Evolutionary conservation across 2,329 filamentous ascomycete genomes (phyloP), one percentile per base, ranked within the genome.

Genomic region (Byssoonygena ceratinophila): DNA sequence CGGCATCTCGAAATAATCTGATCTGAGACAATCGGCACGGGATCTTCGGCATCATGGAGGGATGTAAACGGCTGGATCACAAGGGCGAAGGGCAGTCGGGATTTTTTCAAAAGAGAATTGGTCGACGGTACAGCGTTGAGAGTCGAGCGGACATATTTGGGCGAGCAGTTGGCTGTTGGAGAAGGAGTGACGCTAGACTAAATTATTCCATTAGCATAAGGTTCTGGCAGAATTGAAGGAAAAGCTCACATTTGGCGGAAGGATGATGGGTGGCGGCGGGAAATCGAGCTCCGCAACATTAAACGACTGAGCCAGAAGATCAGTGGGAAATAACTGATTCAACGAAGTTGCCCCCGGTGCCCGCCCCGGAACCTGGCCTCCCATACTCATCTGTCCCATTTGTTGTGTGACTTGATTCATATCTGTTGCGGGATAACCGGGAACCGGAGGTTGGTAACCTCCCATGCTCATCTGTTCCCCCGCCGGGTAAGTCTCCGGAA

Each of bases 1-100:
- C 92, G 82, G 76, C 92, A 98, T 64, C 92, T 84, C 53, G 91
- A 94, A 67, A 98, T 98, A 59, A 97, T 87, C 71, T 97, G 92
- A 68, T 98, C 92, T 65, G 94, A 86, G 25, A 97, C 86, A 46
- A 98, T 82, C 5, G 91, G 92, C 1, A 98, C 82, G 22, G 82
- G 80, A 62, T 97, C 92, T 68, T 97, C 91, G 18, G 86, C 80
- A 67, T 98, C 92, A 66, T 96, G 91, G 27, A 98, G 81, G 23
- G 90, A 82, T 36, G 84, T 88, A 64, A 97, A 98, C 12, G 92
- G 92, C 70, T 97, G 91, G 59, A 98, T 96, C 57, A 97, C 83
- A 34, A 98, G 82, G 37, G 91, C 90, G 66, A 97, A 94, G 0
- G 92, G 92, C 54, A 98, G 78, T 70, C 90, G 92, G 52, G 90